Conservation (phyloP, 768 basidiomycete species). For the Lentinula boryana region DNA sequence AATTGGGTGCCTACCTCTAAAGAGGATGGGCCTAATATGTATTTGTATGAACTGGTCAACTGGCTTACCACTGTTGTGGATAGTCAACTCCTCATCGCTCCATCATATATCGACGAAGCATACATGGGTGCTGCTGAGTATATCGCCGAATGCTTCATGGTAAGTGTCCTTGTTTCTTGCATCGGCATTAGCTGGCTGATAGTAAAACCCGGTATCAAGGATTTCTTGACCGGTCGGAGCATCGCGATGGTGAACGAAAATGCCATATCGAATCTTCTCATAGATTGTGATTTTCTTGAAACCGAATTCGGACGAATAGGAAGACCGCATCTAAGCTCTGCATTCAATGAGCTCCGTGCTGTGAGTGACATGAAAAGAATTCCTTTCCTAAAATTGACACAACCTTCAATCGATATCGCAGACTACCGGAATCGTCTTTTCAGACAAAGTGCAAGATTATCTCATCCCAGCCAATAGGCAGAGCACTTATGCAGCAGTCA, state of each 20-base stretch:
- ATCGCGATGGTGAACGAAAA: slow-evolving; percentile 82
- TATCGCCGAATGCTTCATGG: slow-evolving; percentile 85
- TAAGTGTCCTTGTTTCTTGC: slow-evolving; percentile 27
- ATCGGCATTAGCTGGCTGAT: neutral
- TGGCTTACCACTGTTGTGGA: slow-evolving; percentile 97
- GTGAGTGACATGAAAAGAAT: slow-evolving; percentile 35
- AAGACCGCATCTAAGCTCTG: slow-evolving; percentile 58
- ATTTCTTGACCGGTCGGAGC: slow-evolving; percentile 71
- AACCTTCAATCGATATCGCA: slow-evolving; percentile 20
- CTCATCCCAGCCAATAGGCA: slow-evolving; percentile 67
- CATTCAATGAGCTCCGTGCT: slow-evolving; percentile 74
- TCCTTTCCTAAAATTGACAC: slow-evolving; percentile 2
- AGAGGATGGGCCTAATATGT: slow-evolving; percentile 83
- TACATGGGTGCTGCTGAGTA: slow-evolving; percentile 87
- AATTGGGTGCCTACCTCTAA: slow-evolving; percentile 78
- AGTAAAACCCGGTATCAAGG: slow-evolving; percentile 34
- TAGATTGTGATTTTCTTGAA: slow-evolving; percentile 86
- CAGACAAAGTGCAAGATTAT: slow-evolving; percentile 74
- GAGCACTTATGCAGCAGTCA: slow-evolving; percentile 57
- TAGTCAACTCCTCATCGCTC: slow-evolving; percentile 68
- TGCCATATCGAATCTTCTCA: slow-evolving; percentile 77
- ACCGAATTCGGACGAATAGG: slow-evolving; percentile 77
- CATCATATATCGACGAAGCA: slow-evolving; percentile 81
- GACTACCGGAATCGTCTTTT: slow-evolving; percentile 69
- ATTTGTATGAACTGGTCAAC: slow-evolving; percentile 90